Evolutionary conservation across 352 stramenopile species (phyloP), one percentile per base, ranked within the genome.

Genomic region (Detonula confervacea): DNA sequence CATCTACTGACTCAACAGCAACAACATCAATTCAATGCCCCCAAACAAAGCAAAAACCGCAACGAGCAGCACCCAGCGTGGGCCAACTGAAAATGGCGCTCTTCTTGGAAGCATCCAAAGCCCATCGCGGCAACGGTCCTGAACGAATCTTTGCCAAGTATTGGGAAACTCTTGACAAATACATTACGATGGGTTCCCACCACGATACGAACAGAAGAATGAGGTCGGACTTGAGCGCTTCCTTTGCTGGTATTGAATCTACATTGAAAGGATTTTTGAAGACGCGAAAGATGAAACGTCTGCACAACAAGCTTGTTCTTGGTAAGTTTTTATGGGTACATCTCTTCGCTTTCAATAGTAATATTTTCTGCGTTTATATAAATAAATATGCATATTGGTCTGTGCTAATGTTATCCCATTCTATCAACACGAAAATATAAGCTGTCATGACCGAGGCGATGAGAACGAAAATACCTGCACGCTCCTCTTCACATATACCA

Each of bases 231-330:
- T n/a, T n/a, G n/a, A 52, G 54, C 22, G 30, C 46, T 30, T 55
- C 62, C 27, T n/a, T 25, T 16, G 1, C 42, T 63, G 37, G 59
- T 24, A 70, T 81, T 39, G 60, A 81, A 55, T 9, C 44, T 25
- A 78, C 35, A 42, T 57, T 85, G n/a, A 60, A 39, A 42, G 25
- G n/a, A 54, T 85, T 85, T 70, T 61, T 85, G 56, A 81, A 55
- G 60, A 79, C 72, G 18, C 46, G 61, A 51, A 85, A 81, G 57
- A 74, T 85, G 69, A 81, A 77, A 66, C 49, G 57, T 30, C 59
- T 85, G 11, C 77, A 85, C 54, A 85, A 85, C 47, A 81, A 81
- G 61, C 59, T 85, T 49, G 18, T 85, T 66, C 59, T 80, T 63
- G 65, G 69, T 78, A 59, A 64, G 69, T 54, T 16, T n/a, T n/a